Evolutionary conservation across 225 moss, liverwort and hornwort species (phyloP).

Genomic region (Lunularia cruciata): DNA sequence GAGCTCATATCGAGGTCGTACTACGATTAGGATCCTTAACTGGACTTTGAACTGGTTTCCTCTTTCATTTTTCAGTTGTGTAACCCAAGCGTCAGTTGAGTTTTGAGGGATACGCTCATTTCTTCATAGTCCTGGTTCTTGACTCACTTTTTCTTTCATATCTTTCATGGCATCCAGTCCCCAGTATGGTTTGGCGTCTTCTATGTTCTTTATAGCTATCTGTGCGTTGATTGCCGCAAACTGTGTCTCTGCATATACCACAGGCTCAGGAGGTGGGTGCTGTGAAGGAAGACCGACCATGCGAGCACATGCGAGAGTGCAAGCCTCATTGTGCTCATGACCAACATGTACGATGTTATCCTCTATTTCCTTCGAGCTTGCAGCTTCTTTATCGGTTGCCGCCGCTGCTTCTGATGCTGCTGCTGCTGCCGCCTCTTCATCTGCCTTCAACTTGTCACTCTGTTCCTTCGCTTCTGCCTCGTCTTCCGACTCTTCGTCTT

Average conservation of each 20-base stretch:
- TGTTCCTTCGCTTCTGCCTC: slow-evolving; percentile 17
- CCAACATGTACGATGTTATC: slow-evolving; percentile 33
- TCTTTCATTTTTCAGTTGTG: too few relatives aligned
- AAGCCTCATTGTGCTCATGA: slow-evolving; percentile 41
- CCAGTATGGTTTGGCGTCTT: slow-evolving; percentile 48
- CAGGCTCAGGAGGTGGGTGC: slow-evolving; percentile 36
- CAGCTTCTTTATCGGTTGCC: not conserved
- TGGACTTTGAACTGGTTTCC: too few relatives aligned
- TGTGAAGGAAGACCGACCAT: slow-evolving; percentile 42
- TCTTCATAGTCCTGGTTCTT: not conserved
- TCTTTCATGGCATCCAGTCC: slow-evolving; percentile 40
- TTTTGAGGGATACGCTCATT: too few relatives aligned
- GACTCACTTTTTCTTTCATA: slow-evolving; percentile 35
- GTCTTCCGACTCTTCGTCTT: not conserved
- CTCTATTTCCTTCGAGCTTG: not conserved
- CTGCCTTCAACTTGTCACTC: slow-evolving; percentile 8
- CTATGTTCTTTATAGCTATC: slow-evolving; percentile 37
- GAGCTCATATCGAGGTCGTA: too few relatives aligned
- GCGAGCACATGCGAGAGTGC: slow-evolving; percentile 40
- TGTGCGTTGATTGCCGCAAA: slow-evolving; percentile 41
- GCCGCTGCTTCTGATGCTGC: slow-evolving; percentile 14
- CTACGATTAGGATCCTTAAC: too few relatives aligned
- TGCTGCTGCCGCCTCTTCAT: slow-evolving; percentile 10
- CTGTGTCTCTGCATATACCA: slow-evolving; percentile 33
- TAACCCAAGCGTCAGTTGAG: too few relatives aligned